phyloP scores from a whole-genome alignment of 352 stramenopile species.

The Phytophthora agathidicida region DNA sequence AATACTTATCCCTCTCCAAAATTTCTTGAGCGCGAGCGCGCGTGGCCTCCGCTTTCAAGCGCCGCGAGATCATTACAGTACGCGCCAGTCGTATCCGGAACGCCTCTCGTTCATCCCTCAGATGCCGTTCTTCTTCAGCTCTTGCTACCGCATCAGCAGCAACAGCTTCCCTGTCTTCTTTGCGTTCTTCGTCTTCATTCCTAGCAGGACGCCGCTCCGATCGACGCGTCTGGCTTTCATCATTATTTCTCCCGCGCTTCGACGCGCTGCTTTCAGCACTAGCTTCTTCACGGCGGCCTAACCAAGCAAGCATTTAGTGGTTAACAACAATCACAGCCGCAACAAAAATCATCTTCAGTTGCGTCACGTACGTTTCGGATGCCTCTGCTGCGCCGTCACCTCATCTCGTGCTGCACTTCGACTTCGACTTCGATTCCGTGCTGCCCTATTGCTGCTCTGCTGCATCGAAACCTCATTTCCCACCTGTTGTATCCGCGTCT shows the following conservation, averaged over 20 bases:
- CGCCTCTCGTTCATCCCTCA: constrained; percentile 45
- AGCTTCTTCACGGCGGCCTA: constrained; percentile 18
- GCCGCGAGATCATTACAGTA: constrained; percentile 49
- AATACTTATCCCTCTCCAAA: constrained; percentile 56
- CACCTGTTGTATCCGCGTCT: constrained; percentile 47
- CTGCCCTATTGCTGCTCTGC: not conserved
- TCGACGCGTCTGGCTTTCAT: not conserved
- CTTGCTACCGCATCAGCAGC: constrained; percentile 5
- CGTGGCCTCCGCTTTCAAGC: constrained; percentile 42
- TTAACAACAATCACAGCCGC: not conserved
- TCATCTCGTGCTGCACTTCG: constrained; percentile 29
- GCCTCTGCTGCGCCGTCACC: constrained; percentile 14
- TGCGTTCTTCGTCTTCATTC: constrained; percentile 20
- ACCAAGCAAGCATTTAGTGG: not conserved
- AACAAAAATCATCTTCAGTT: not conserved
- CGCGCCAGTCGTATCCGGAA: constrained; percentile 76
- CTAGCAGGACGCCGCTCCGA: not conserved
- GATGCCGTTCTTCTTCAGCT: constrained; percentile 23
- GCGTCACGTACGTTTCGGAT: constrained; percentile 34
- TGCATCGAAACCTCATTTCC: not conserved
- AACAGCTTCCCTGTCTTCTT: constrained; percentile 14
- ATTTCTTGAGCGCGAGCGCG: constrained; percentile 39
- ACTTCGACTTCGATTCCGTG: constrained; percentile 5
- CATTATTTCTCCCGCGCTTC: constrained; percentile 15
- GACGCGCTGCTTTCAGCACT: not conserved